Evolutionary conservation across 2,329 filamentous ascomycete genomes (phyloP).

Genomic region (Trichoderma citrinoviride): DNA sequence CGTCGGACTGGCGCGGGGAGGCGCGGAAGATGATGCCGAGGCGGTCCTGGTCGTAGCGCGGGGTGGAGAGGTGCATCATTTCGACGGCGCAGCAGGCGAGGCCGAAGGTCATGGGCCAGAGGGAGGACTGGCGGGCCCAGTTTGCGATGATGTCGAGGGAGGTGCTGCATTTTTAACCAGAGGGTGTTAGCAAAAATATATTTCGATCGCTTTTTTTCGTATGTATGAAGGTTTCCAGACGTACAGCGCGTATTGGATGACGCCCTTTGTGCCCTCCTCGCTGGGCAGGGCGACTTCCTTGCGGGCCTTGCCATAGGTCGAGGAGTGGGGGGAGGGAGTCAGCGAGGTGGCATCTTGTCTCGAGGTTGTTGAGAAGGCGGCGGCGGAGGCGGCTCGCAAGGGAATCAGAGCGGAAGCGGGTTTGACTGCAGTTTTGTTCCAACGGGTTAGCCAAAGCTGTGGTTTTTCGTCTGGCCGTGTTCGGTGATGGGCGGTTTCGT

Average conservation of each 20-base stretch:
- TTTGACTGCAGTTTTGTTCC: conserved; percentile 55
- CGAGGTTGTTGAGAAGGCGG: conserved; percentile 64
- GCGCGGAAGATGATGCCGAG: conserved; percentile 89
- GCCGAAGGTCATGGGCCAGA: conserved; percentile 88
- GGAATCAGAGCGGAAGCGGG: conserved; percentile 62
- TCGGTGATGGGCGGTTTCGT: too few species aligned
- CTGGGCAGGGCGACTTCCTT: conserved; percentile 74
- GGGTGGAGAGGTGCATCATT: conserved; percentile 90
- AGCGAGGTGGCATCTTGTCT: conserved; percentile 61
- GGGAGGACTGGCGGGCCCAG: conserved; percentile 79
- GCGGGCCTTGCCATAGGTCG: conserved; percentile 54
- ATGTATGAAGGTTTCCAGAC: conserved; percentile 37
- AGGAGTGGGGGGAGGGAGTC: conserved; percentile 46
- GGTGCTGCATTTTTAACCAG: conserved; percentile 51
- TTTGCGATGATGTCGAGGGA: conserved; percentile 77
- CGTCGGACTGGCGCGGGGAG: conserved; percentile 81
- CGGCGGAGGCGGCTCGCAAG: conserved; percentile 60
- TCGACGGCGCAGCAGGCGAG: conserved; percentile 87
- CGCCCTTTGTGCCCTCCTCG: conserved; percentile 76
- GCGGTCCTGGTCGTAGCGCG: conserved; percentile 85
- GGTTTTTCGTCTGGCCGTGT: too few species aligned
- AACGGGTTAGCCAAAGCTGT: background rate
- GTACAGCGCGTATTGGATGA: conserved; percentile 83
- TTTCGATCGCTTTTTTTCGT: conserved; percentile 10
- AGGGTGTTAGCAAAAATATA: background rate